Base-by-base conservation (phyloP, 495 filamentous ascomycete genomes). In the Evernia prunastri region DNA sequence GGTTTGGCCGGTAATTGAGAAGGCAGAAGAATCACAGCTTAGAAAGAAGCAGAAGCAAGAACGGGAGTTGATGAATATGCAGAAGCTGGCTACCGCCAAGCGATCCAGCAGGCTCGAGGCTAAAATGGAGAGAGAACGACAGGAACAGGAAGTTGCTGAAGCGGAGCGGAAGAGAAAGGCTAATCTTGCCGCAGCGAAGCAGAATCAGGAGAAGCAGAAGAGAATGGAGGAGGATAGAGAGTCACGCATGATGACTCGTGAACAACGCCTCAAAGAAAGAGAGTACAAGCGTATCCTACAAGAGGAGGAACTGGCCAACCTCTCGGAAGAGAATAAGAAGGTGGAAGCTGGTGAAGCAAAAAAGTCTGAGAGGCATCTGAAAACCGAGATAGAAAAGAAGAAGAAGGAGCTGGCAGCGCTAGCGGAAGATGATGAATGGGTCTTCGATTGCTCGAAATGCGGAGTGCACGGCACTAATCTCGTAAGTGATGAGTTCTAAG, bases 41-140 rank as follows among this genome's bases (percentile, higher is more conserved):
- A 82, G 87, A 51, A 89, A 89, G 69, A 82, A 79, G 60, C 74
- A 82, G 27, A 85, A 86, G 73, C 83, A 84, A 64, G 86, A 93
- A 72, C 91, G 89, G 71, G 92, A 96, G 68, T 71, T 95, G 37
- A 75, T 89, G 59, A 90, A 86, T 67, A 71, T 93, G 67, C 84
- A 93, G 71, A 89, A 92, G 68, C 79, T 97, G 66, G 92, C 90
- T n/a, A 88, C 88, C 47, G 93, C 94, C 0, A 98, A 98, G 77
- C 80, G 94, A 62, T 97, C 94, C 1, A 93, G 90, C 67, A 86
- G 94, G 58, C 81, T 97, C 58, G 91, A 91, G 40, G 81, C 82
- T 60, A 96, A 91, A 75, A 76, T 84, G 35, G 89, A 96, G 72
- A 88, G 85, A 60, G 90, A 91, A 65, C 86, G 86, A 67, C 74